Conservation (phyloP, 2,329 filamentous ascomycete species). For the Gliomastix tumulicola region DNA sequence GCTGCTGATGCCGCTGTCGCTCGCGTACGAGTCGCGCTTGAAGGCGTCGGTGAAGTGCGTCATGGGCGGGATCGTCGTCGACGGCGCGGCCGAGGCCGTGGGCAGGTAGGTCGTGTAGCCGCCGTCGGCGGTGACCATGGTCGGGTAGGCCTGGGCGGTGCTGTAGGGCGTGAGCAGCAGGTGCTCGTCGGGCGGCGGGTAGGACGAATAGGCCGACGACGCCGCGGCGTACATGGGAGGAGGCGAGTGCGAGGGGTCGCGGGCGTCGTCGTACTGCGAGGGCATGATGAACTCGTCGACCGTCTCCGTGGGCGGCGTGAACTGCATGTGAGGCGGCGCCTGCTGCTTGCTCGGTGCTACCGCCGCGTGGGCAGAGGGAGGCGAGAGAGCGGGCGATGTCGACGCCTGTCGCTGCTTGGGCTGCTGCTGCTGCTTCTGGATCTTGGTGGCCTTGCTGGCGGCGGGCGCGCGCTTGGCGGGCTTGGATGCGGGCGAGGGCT, state of each 20-base stretch:
- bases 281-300: conserved; percentile 63
- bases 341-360: too few species aligned
- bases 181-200: conserved; percentile 56
- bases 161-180: conserved; percentile 53
- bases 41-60: conserved; percentile 56
- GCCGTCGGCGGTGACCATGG: conserved; percentile 44
- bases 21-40: conserved; percentile 56
- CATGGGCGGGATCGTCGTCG: conserved; percentile 58
- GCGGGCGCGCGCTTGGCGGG: conserved; percentile 31
- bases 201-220: too few species aligned
- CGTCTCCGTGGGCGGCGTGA: conserved; percentile 52
- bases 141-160: conserved; percentile 40
- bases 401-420: too few species aligned
- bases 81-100: conserved; percentile 36
- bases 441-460: conserved; percentile 31
- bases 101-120: conserved; percentile 49
- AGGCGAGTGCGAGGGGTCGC: conserved; percentile 65
- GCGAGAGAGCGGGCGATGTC: too few species aligned
- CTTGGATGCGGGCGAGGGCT: conserved; percentile 17
- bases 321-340: conserved; percentile 37
- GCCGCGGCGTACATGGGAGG: conserved; percentile 67
- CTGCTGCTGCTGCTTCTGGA: too few species aligned
- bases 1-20: conserved; percentile 54
- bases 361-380: too few species aligned
- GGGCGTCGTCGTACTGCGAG: conserved; percentile 53